phyloP scores from a whole-genome alignment of 495 filamentous ascomycete species.

The Neurospora sp. region DNA sequence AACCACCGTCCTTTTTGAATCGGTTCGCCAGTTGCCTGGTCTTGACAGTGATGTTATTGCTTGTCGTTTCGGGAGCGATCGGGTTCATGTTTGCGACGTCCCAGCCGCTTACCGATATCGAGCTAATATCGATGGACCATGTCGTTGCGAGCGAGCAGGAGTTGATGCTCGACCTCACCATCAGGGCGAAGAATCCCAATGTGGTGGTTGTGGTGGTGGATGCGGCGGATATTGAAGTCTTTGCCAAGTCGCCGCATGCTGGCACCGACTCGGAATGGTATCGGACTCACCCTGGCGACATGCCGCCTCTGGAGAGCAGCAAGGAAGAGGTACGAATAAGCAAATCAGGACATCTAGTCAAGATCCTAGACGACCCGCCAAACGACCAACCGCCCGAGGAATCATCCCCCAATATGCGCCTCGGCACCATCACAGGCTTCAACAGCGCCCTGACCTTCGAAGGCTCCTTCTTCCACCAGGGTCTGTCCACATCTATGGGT shows the following conservation, averaged over 20 bases:
- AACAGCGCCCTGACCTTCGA: constrained; percentile 83
- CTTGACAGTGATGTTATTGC: constrained; percentile 58
- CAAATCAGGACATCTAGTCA: constrained; percentile 2
- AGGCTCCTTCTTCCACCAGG: constrained; percentile 67
- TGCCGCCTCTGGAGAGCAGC: constrained; percentile 13
- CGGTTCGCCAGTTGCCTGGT: constrained; percentile 73
- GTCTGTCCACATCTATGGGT: constrained; percentile 57
- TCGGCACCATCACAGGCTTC: constrained; percentile 78
- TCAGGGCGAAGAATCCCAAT: constrained; percentile 84
- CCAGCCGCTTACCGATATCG: constrained; percentile 71
- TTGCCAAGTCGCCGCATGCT: constrained; percentile 83
- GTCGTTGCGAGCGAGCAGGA: constrained; percentile 91
- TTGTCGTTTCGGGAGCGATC: constrained; percentile 69
- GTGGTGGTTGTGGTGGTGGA: constrained; percentile 74
- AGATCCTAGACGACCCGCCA: constrained; percentile 40
- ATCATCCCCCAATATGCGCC: constrained; percentile 69
- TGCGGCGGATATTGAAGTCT: constrained; percentile 79
- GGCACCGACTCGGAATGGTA: constrained; percentile 65
- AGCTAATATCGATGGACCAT: constrained; percentile 68
- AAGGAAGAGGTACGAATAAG: constrained; percentile 6
- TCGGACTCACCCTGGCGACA: constrained; percentile 41
- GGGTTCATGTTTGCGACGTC: constrained; percentile 85
- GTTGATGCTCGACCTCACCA: constrained; percentile 87
- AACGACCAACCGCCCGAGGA: constrained; percentile 49
- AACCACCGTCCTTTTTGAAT: constrained; percentile 50